Base-by-base conservation (phyloP, 163 green algal species). In the Chlamydomonas reinhardtii region DNA sequence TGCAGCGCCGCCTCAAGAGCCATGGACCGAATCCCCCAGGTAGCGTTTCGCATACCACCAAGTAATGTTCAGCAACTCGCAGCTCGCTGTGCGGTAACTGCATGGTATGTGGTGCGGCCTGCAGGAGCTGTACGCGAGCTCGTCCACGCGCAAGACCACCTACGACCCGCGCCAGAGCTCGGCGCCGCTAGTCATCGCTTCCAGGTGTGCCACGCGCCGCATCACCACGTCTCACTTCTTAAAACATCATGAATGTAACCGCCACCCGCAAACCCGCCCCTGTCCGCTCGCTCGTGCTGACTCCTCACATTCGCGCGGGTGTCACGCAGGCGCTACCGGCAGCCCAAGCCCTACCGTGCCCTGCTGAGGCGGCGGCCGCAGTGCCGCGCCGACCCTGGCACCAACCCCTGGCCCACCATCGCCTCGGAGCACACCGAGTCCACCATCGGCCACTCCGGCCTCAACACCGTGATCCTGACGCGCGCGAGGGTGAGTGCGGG, bases 391-490 rank as follows among this genome's bases (percentile, higher is more conserved):
- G 76, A 83, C 76, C 76, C 76, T 27, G 27, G 27, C 16, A 20
- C 27, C 22, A 83, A 83, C 76, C 76, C 76, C 61, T 83, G 76
- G 76, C 76, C 12, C 34, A 65, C 61, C 27, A 17, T 74, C 2
- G 35, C 76, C 25, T 83, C 76, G 32, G 74, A 82, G 54, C 74
- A 72, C 74, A 59, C 20, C 56, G 74, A 82, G 35, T 71, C 74
- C 32, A 72, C 56, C 34, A 61, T 59, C 20, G 25, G 56, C 29
- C 76, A 83, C 39, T 25, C 76, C 37, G 73, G 35, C 12, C 76
- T 83, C 5, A 14, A 22, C 25, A 48, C n/a, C 16, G 27, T 32
- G 31, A 16, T 34, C 11, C 25, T 19, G 22, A 25, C 31, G 31
- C 27, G 69, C 56, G 48, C 8, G 5, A 29, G 59, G 74, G 56